Evolutionary conservation across 441 rosid genomes (phyloP), one percentile per base, ranked within the genome.

Genomic region (Dalechampia spathulata): DNA sequence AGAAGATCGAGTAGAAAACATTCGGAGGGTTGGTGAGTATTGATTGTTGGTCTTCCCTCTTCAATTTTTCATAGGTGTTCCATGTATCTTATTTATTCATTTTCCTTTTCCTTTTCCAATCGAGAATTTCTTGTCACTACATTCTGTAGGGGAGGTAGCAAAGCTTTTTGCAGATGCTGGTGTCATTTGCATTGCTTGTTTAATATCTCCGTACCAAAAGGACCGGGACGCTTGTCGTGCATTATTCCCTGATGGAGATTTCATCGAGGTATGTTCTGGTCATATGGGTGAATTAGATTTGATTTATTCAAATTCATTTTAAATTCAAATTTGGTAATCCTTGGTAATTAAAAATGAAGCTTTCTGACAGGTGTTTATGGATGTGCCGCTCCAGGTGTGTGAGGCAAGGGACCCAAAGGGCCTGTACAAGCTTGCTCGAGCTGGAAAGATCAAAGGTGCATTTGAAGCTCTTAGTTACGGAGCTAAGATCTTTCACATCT

Each of bases 161-260:
- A 88, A 88, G 63, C 87, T 92, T 47, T 92, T 92, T 66, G 80
- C 92, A 1, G 98, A 88, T 78, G 86, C 92, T 62, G 98, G 98
- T 61, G 69, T 92, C 54, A 85, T 92, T 60, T 92, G 96, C 72
- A 80, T 92, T 14, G 98, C 97, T 21, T 83, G 98, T 72, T 75
- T 92, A 71, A 92, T 92, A 75, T 92, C 98, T 30, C 98, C 98
- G 0, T 89, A 86, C 55, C 75, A 78, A 38, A 86, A 74, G 72
- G 98, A 89, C 57, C 75, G 96, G 49, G 96, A 80, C 51, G 83
- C 86, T 5, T 92, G 97, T 58, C 96, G 92, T 49, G 86, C 85
- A 54, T 72, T 78, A 80, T 69, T 92, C 64, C 82, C 74, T 0
- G 78, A 68, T 38, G 69, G 78, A 51, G 78, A 73, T 67, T 92